These are phyloP conservation scores for Vitis vinifera DNA, from an alignment of 164 flowering plant species.

Conservation along the genomic window DNA sequence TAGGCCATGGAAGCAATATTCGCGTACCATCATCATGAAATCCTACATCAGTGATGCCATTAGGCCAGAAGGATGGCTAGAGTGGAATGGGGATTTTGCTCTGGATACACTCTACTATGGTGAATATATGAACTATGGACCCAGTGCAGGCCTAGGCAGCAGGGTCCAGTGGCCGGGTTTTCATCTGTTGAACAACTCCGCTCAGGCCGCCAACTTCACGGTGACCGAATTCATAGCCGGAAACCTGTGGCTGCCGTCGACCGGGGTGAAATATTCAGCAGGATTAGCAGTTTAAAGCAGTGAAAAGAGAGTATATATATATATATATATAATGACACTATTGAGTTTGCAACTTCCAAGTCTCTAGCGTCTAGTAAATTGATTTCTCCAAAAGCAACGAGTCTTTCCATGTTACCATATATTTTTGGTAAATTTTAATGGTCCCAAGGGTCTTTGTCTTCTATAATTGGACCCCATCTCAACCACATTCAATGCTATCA, in stretches of 20 bases:
- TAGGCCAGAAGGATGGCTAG: conserved; percentile 23
- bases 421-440: no score
- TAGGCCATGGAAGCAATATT: conserved; percentile 29
- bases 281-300: no score
- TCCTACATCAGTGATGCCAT: conserved; percentile 16
- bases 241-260: conserved; percentile 14
- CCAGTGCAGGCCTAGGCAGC: conserved; percentile 1
- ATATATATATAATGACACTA: no score
- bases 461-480: no score
- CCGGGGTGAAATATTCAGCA: conserved; percentile 4
- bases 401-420: no score
- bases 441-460: no score
- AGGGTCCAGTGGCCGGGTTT: conserved; percentile 22
- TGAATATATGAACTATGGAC: conserved; percentile 21
- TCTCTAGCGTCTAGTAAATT: no score
- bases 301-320: no score
- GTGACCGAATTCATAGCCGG: conserved; percentile 12
- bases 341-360: no score
- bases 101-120: conserved; percentile 19
- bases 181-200: neutral
- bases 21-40: conserved; percentile 27
- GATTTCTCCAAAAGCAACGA: no score
- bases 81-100: conserved; percentile 15
- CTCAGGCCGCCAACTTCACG: conserved; percentile 13
- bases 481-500: no score